Evolutionary conservation across 2,329 filamentous ascomycete species (phyloP).

Genomic region (Remersonia thermophila): DNA sequence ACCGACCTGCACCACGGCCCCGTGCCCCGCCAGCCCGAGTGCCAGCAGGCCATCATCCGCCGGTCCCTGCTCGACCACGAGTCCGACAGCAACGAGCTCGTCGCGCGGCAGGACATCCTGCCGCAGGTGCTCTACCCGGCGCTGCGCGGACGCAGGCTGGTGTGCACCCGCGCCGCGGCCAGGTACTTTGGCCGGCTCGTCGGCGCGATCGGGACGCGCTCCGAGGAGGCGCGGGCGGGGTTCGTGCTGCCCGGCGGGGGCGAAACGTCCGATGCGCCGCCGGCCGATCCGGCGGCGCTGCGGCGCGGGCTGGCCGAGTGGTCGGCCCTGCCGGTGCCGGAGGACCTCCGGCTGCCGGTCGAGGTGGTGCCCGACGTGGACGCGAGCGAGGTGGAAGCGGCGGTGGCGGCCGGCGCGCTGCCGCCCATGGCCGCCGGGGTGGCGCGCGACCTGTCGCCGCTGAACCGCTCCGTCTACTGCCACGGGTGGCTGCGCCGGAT

Average conservation of each 20-base stretch:
- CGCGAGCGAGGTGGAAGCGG: slow-evolving; percentile 23
- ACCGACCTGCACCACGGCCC: slow-evolving; percentile 57
- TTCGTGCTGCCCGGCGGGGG: slow-evolving; percentile 44
- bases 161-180: slow-evolving; percentile 55
- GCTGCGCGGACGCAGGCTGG: slow-evolving; percentile 41
- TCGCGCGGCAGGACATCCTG: slow-evolving; percentile 27
- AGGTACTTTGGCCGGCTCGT: slow-evolving; percentile 56
- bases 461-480: slow-evolving; percentile 57
- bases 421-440: slow-evolving; percentile 34
- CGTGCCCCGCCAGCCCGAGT: slow-evolving; percentile 26
- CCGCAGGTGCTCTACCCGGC: slow-evolving; percentile 47
- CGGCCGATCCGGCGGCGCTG: slow-evolving; percentile 12
- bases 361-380: slow-evolving; percentile 35
- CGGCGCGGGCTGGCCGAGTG: slow-evolving; percentile 22
- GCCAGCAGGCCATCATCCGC: slow-evolving; percentile 46
- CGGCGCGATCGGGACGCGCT: slow-evolving; percentile 46
- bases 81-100: slow-evolving; percentile 42
- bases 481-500: slow-evolving; percentile 53
- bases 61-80: slow-evolving; percentile 40
- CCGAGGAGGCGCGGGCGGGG: slow-evolving; percentile 43
- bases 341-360: slow-evolving; percentile 42
- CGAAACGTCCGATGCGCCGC: slow-evolving; percentile 4
- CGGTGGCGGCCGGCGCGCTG: slow-evolving; percentile 31
- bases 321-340: slow-evolving; percentile 27
- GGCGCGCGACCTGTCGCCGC: slow-evolving; percentile 22